Base-by-base conservation (phyloP, 176 grass and related monocot species). In the Ensete ventricosum region DNA sequence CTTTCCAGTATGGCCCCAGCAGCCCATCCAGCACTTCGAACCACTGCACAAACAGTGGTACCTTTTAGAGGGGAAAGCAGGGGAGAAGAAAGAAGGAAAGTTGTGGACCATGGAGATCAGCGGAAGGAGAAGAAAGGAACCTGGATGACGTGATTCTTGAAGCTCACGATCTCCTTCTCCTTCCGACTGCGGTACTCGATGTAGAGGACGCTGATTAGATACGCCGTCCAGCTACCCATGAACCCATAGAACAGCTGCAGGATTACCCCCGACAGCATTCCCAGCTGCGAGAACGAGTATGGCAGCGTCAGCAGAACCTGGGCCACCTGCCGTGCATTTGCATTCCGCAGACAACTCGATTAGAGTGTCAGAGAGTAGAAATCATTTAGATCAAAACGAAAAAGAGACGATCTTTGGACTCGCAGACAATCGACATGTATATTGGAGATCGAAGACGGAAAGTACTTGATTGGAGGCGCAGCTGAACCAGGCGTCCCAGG, bases 131-230 rank as follows among this genome's bases (percentile, higher is more conserved):
- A 43, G 34, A 17, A 8, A 16, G 3, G 54, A 14, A 50, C 75
- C 75, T 77, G 75, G 75, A 77, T 77, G 48, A 77, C 75, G 49
- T 77, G 75, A 77, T 77, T 77, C 75, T 77, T 77, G 62, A 77
- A 77, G 50, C 20, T 77, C 2, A 77, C 50, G 75, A 53, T 77
- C 48, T 77, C 75, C 60, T 77, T 65, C 75, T 77, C 75, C 75
- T 77, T 77, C 11, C 75, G 34, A 9, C 49, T 24, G 34, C 75
- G 75, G 75, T 25, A 77, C 75, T 77, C 75, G 58, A 77, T 52
- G 60, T 77, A 77, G 60, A 77, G 75, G 60, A 77, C 75, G 75
- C 60, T 66, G 75, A 77, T 77, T 12, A 77, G 60, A 12, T 77
- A 77, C n/a, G 75, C 75, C 13, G 75, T 77, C 75, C 75, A 77